Evolutionary conservation across 2,329 filamentous ascomycete species (phyloP), one percentile per base, ranked within the genome.

Genomic region (Proliferodiscus dingleyae): DNA sequence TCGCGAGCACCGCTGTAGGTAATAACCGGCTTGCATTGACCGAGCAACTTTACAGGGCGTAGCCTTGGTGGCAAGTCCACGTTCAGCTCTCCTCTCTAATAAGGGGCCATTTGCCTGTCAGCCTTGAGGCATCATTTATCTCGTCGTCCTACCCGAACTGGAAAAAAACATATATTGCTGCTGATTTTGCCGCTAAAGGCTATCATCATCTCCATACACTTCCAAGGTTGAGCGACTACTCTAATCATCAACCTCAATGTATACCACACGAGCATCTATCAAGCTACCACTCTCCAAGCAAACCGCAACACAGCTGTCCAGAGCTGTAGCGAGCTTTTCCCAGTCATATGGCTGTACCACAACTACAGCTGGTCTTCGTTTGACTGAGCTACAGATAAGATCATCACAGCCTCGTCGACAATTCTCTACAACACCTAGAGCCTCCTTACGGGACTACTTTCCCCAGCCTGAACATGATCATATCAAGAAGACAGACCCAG

Each of bases 401-500:
- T 37, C 37, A 13, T 29, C 33, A 10, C 46, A 48, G 23, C 24
- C 49, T 22, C 47, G 45, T 24, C 51, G 58, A 37, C 39, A 53
- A 18, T 63, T 64, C 43, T 61, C 60, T 30, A 56, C 59, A 2
- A 61, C 57, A 9, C 43, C 53, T 4, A 52, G 47, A 47, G 52
- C 56, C 7, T 47, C 46, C n/a, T 49, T 62, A 1, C 52, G 53
- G 45, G 60, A 61, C 28, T 56, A 54, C 43, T 65, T 65, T 24
- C 62, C 62, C 7, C 55, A 59, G 37, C 53, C 56, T 10, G 60
- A 64, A 45, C 53, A 57, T 38, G 43, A 50, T 8, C 47, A 56
- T 8, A 85, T 87, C 60, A 72, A 77, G 33, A 72, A 71, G 47
- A 85, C 83, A 1, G 74, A 75, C 13, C 71, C 83, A 5, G 77